Evolutionary conservation across 2,329 filamentous ascomycete genomes (phyloP), one percentile per base, ranked within the genome.

Genomic region (Exserohilum rostratum): DNA sequence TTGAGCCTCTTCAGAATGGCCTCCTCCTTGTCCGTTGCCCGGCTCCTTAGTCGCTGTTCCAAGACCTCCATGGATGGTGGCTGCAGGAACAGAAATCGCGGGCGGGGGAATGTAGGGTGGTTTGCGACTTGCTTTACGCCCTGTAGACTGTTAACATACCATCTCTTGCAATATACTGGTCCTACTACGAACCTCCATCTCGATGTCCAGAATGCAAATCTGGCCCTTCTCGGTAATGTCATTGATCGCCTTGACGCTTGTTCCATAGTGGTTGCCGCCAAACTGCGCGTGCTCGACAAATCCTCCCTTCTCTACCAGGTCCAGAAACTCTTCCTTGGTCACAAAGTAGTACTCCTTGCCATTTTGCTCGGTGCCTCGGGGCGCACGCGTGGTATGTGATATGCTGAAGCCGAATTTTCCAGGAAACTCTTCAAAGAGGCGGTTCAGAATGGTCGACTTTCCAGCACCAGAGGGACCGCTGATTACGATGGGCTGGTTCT

Each of bases 71-170:
- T 78, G 3, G 85, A 89, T 0, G 93, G 93, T 11, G 93, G 93
- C 31, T 89, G 85, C 58, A 97, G 84, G 77, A 96, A 96, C 62
- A 96, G 78, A 78, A 91, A 96, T 50, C 90, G 86, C 6, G 91
- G 90, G 31, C 68, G 70, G 52, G 87, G 83, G 59, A 93, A 84
- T 64, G 82, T 82, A 45, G 70, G 70, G 57, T 88, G 90, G 58
- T 84, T 83, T 76, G 92, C 91, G 69, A 97, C 90, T 78, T 97
- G 93, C 80, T 96, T 96, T 54, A 97, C 92, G 57, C 93, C 93
- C 84, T 87, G 58, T 33, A 27, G 22, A 15, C 11, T 15, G 12
- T 18, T 55, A 12, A 55, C n/a, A n/a, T n/a, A 47, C 30, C 12
- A 11, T 22, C 25, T 15, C 6, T 42, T 5, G 9, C 5, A 40